phyloP scores from a whole-genome alignment of 805 yeast species.

The Candida incommunis region DNA sequence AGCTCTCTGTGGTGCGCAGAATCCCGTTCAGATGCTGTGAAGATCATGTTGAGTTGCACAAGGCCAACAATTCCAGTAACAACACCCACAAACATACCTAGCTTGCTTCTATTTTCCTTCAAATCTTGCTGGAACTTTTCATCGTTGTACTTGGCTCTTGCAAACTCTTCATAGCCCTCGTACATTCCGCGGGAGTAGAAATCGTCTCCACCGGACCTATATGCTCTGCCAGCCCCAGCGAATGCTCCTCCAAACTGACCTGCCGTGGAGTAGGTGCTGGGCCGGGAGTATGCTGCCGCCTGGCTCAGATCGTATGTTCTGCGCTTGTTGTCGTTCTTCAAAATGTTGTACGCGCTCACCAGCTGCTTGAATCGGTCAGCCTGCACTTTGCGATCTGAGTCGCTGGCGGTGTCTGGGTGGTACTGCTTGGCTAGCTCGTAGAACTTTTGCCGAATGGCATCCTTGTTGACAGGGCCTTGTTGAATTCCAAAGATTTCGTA shows the following conservation, averaged over 20 bases:
- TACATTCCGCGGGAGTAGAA: slow-evolving; percentile 53
- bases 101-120: slow-evolving; percentile 26
- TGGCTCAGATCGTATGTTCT: slow-evolving; percentile 17
- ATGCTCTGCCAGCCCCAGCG: not conserved
- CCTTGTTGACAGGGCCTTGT: slow-evolving; percentile 22
- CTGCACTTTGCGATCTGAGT: slow-evolving; percentile 23
- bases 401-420: slow-evolving; percentile 53
- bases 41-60: slow-evolving; percentile 24
- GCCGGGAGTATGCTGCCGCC: not conserved
- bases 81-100: slow-evolving; percentile 29
- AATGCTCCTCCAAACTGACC: not conserved
- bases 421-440: slow-evolving; percentile 55
- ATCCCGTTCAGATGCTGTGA: slow-evolving; percentile 11
- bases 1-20: slow-evolving; percentile 8
- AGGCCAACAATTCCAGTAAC: slow-evolving; percentile 26
- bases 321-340: slow-evolving; percentile 31
- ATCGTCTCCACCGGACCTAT: slow-evolving; percentile 16
- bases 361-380: slow-evolving; percentile 40
- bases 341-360: slow-evolving; percentile 43
- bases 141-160: slow-evolving; percentile 23
- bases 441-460: slow-evolving; percentile 34
- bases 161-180: slow-evolving; percentile 40
- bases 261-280: not conserved
- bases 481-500: slow-evolving; percentile 47
- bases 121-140: slow-evolving; percentile 25